Conservation (phyloP, 2,329 filamentous ascomycete genomes). For the Aspergillus sp. region DNA sequence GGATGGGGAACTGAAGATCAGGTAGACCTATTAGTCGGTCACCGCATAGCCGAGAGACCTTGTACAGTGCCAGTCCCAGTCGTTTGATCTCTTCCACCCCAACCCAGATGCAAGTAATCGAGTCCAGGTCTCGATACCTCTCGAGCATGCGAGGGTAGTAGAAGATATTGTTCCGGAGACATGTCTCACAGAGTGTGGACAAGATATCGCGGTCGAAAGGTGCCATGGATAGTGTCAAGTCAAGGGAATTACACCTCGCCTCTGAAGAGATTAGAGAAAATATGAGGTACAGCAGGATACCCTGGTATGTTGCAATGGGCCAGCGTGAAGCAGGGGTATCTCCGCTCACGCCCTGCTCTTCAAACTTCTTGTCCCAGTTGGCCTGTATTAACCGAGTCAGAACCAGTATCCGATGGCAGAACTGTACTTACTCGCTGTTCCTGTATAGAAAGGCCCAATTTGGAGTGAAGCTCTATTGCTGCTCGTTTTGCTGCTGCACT, state of each 20-base stretch:
- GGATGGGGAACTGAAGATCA: constrained; percentile 20
- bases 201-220: constrained; percentile 18
- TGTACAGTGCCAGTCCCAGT: constrained; percentile 24
- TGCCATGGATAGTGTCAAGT: constrained; percentile 6
- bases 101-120: constrained; percentile 21
- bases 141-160: constrained; percentile 25
- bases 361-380: not conserved
- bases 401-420: not conserved
- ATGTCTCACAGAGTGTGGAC: constrained; percentile 19
- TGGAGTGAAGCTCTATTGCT: constrained; percentile 22
- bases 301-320: constrained; percentile 30
- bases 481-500: constrained; percentile 9
- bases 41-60: constrained; percentile 13
- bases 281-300: constrained; percentile 28
- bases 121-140: constrained; percentile 15
- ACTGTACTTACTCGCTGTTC: constrained; percentile 18
- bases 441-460: constrained; percentile 16
- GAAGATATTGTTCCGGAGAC: constrained; percentile 22
- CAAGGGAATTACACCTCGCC: not conserved
- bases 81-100: constrained; percentile 27
- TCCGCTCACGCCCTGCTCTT: not conserved
- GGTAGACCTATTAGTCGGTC: constrained; percentile 11
- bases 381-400: not conserved
- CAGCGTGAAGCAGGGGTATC: constrained; percentile 12
- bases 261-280: constrained; percentile 18